phyloP scores from a whole-genome alignment of 257 asterid genomes.

The Penstemon barbatus region DNA sequence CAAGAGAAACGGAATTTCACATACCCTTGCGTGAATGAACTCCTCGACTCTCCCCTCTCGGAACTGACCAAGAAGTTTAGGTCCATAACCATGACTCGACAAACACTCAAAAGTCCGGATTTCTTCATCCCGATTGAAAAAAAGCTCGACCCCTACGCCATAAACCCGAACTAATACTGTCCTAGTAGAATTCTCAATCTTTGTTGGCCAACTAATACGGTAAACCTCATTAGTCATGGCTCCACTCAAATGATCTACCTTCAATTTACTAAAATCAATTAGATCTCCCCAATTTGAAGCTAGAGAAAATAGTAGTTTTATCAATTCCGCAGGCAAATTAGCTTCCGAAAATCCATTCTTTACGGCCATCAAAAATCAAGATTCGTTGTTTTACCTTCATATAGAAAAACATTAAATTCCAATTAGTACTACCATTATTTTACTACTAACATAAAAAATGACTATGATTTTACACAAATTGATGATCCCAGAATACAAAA shows the following conservation, averaged over 20 bases:
- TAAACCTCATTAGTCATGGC: conserved; percentile 88
- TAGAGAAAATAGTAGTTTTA: conserved; percentile 44
- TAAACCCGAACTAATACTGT: conserved; percentile 76
- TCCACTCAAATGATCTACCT: conserved; percentile 64
- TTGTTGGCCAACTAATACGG: conserved; percentile 67
- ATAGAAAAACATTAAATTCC: conserved; percentile 13
- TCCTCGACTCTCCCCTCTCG: conserved; percentile 84
- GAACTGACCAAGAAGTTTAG: conserved; percentile 70
- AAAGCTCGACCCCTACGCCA: conserved; percentile 80
- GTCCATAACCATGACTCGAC: conserved; percentile 74
- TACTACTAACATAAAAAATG: neutral
- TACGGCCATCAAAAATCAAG: conserved; percentile 56
- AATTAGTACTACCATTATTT: conserved; percentile 4
- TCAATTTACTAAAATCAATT: conserved; percentile 42
- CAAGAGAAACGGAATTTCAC: conserved; percentile 16
- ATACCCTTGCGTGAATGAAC: conserved; percentile 90
- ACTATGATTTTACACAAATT: neutral
- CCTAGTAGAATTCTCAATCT: conserved; percentile 35
- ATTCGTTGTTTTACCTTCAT: conserved; percentile 20
- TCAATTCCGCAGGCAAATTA: conserved; percentile 57
- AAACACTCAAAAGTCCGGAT: conserved; percentile 61
- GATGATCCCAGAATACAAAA: neutral
- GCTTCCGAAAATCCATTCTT: conserved; percentile 59
- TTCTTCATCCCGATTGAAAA: conserved; percentile 81
- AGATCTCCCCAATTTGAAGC: conserved; percentile 73